Evolutionary conservation across 208 protist genomes (phyloP), one percentile per base, ranked within the genome.

Genomic region (Leishmania martiniquensis): DNA sequence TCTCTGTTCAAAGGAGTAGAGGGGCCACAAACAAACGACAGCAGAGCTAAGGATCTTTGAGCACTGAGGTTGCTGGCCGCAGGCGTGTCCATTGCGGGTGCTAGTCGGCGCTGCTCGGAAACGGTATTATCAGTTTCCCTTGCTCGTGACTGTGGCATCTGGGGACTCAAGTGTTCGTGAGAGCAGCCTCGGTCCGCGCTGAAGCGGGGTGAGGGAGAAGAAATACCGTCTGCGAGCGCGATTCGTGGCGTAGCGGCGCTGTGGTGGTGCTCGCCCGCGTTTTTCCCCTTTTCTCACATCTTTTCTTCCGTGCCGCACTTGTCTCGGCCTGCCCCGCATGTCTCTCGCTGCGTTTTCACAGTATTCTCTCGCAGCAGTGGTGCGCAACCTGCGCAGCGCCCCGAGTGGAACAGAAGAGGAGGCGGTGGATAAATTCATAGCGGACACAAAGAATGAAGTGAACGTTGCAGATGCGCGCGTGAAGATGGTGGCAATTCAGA

Each of bases 361-460:
- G 74, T 90, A 96, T 49, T 90, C 89, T 34, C 91, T 99, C 10
- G 80, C 81, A 12, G 98, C 99, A 71, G 87, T 99, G 6, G 95
- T 99, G 34, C 91, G 98, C 49, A 99, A 98, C 78, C 88, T 99
- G 22, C 89, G 99, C 39, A 92, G 87, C 44, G 89, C 94, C 59
- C 92, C 97, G 65, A 65, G 70, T 15, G 86, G 89, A 34, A 96
- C 95, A 72, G 98, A 99, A 84, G 83, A 94, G 65, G 94, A 91
- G 66, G 98, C 96, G 54, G 98, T 99, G 70, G 90, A 94, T 34
- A 81, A 88, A 72, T 93, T 82, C 83, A 89, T 99, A 34, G 78
- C 87, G 1, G 98, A 99, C 65, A 99, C 98, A 44, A 98, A 98
- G 69, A 86, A 95, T 66, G 99, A 99, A 82, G 87, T 99, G 32